Evolutionary conservation across 306 rosid genomes (phyloP).

Genomic region (Macrotyloma uniflorum): DNA sequence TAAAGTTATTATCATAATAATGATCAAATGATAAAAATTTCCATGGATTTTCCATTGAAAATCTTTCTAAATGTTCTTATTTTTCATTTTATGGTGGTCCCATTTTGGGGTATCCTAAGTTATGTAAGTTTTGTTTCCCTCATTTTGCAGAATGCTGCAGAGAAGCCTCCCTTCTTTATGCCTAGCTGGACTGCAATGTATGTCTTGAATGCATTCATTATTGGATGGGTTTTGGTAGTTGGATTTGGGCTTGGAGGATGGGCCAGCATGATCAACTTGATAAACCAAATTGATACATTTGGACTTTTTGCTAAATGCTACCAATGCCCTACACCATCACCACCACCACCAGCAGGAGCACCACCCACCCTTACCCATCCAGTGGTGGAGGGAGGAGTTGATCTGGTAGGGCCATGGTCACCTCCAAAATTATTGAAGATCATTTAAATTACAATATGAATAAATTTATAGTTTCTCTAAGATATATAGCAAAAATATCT

Average conservation of each 20-base stretch:
- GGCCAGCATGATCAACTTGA: conserved; percentile 91
- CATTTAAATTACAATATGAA: not conserved
- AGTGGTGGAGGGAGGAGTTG: conserved; percentile 5
- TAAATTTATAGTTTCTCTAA: not conserved
- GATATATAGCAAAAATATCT: too few relatives aligned
- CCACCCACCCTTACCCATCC: conserved; percentile 42
- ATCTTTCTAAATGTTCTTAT: too few relatives aligned
- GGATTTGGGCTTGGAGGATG: conserved; percentile 99
- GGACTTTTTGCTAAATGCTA: conserved; percentile 95
- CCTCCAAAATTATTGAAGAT: not conserved
- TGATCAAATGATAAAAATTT: too few relatives aligned
- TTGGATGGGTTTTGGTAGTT: conserved; percentile 73
- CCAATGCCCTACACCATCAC: conserved; percentile 62
- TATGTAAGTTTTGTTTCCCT: not conserved
- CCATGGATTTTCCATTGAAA: too few relatives aligned
- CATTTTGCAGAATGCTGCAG: conserved; percentile 77
- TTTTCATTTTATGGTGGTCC: too few relatives aligned
- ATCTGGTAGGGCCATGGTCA: not conserved
- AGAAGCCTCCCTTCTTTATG: conserved; percentile 84
- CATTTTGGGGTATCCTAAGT: too few relatives aligned
- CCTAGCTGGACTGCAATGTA: conserved; percentile 86
- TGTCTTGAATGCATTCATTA: conserved; percentile 66
- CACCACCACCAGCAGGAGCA: conserved; percentile 39
- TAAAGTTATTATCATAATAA: too few relatives aligned
- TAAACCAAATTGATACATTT: conserved; percentile 76